phyloP scores from a whole-genome alignment of 2,329 filamentous ascomycete species.

The Blastomyces percursus region DNA sequence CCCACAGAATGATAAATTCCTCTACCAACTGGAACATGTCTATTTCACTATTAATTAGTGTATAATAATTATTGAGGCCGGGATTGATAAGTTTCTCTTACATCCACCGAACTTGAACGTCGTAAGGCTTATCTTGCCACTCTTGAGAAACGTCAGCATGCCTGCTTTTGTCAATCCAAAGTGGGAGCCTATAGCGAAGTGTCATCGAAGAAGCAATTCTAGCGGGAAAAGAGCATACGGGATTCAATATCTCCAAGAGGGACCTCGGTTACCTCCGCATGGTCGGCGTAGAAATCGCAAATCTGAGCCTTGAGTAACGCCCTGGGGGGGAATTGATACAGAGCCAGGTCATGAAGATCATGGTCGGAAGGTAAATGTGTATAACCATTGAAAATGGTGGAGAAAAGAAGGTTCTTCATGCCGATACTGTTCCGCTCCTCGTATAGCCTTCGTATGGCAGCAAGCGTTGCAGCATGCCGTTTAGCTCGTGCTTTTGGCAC shows the following conservation, averaged over 20 bases:
- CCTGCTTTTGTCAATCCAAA: neutral
- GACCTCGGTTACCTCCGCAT: neutral
- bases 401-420: conserved; percentile 4
- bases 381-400: neutral
- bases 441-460: neutral
- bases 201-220: neutral
- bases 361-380: neutral
- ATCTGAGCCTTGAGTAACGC: neutral
- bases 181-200: neutral
- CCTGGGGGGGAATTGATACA: neutral
- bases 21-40: conserved; percentile 3
- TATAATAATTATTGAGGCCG: neutral
- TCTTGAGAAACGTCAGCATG: neutral
- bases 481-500: neutral
- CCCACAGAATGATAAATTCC: conserved; percentile 4
- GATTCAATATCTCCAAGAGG: conserved; percentile 3
- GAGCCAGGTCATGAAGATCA: neutral
- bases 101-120: conserved; percentile 2
- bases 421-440: conserved; percentile 1
- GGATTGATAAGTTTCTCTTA: neutral
- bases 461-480: conserved; percentile 2
- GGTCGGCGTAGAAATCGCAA: conserved; percentile 1
- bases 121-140: neutral
- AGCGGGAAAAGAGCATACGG: neutral
- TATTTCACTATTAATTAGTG: neutral